phyloP scores from a whole-genome alignment of 345 rosid species.

The Xanthoceras sorbifolium region DNA sequence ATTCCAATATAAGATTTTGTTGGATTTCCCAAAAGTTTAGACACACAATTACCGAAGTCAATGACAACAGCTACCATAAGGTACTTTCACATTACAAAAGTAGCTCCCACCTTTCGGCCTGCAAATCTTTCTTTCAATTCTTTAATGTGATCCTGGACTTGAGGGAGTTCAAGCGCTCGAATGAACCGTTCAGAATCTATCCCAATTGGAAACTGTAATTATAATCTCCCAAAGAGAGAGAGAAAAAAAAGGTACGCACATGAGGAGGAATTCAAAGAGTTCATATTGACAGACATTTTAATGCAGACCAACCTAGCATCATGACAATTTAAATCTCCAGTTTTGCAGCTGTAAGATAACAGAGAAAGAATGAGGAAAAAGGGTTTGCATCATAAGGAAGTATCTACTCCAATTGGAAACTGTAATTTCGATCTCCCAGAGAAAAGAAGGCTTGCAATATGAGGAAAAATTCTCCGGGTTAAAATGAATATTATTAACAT shows the following conservation, averaged over 20 bases:
- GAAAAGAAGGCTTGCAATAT: constrained; percentile 19
- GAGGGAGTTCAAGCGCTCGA: constrained; percentile 57
- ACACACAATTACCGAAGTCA: constrained; percentile 2
- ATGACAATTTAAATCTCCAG: constrained; percentile 20
- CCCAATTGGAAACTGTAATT: constrained; percentile 65
- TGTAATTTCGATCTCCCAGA: constrained; percentile 35
- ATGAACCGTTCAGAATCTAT: constrained; percentile 62
- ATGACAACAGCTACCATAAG: background rate
- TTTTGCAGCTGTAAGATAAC: constrained; percentile 9
- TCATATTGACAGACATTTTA: constrained; percentile 14
- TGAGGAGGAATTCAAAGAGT: constrained; percentile 24
- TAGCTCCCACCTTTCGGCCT: constrained; percentile 55
- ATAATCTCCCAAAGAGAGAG: constrained; percentile 30
- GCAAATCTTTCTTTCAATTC: constrained; percentile 56
- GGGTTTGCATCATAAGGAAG: background rate
- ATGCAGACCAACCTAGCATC: constrained; percentile 6
- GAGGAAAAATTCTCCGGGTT: constrained; percentile 21
- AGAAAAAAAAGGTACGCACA: constrained; percentile 19
- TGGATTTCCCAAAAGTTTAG: background rate
- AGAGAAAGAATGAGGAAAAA: background rate
- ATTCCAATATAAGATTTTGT: background rate
- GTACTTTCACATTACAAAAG: background rate
- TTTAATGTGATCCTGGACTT: constrained; percentile 56
- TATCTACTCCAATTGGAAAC: constrained; percentile 62
- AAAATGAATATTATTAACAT: constrained; percentile 1